A percentile compares a stretch with the other conserved stretches of the same genome.
Conservation (phyloP, 139 green algal species). For the Astrephomene gubernaculifera region DNA sequence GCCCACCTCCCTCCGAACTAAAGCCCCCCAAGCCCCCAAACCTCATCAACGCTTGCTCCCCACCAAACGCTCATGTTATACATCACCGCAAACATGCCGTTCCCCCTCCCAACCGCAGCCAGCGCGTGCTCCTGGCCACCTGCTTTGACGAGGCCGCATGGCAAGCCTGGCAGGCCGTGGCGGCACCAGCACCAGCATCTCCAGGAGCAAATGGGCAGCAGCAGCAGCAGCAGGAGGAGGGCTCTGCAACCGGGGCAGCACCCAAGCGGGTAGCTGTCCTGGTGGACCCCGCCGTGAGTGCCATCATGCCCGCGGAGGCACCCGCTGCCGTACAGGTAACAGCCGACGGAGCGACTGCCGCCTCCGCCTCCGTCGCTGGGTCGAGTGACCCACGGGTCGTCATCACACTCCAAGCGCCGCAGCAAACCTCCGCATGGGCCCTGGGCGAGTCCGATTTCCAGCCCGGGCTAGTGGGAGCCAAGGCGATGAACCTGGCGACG, state of each 20-base stretch:
- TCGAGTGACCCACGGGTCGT: conserved; percentile 7
- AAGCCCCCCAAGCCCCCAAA: background rate
- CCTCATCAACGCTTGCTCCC: background rate
- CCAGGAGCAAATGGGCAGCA: too few species aligned
- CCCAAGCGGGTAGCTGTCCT: background rate
- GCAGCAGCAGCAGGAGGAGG: too few species aligned
- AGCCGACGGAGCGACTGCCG: background rate
- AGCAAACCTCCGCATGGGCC: conserved; percentile 27
- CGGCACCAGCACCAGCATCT: background rate
- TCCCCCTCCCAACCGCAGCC: conserved; percentile 1
- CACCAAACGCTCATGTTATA: background rate
- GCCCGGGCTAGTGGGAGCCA: conserved; percentile 79
- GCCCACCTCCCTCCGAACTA: background rate
- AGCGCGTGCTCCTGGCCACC: conserved; percentile 83
- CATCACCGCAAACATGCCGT: background rate
- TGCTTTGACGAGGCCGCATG: conserved; percentile 79
- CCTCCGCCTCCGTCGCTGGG: background rate
- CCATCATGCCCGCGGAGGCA: conserved; percentile 22
- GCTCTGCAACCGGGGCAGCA: too few species aligned
- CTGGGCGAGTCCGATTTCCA: conserved; percentile 66
- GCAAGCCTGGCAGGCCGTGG: conserved; percentile 21
- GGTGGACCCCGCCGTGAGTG: conserved; percentile 25
- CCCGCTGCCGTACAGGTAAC: background rate
- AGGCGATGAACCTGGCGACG: conserved; percentile 78
- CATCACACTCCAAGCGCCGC: conserved; percentile 43